These are phyloP conservation scores for Aureobasidium sp. DNA, from an alignment of 2,329 filamentous ascomycete genomes.

Conservation along the genomic window DNA sequence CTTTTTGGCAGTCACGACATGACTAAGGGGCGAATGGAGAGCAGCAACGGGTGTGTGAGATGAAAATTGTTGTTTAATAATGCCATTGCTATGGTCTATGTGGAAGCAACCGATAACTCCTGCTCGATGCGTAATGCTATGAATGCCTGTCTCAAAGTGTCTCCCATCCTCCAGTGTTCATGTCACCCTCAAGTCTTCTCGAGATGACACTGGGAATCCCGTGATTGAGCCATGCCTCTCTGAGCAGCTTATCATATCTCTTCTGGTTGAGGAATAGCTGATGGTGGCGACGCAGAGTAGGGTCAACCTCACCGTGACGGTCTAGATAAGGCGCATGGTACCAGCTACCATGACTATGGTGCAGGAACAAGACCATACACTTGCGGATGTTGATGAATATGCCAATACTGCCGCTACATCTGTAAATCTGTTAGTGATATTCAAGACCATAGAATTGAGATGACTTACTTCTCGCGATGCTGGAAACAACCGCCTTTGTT, in stretches of 20 bases:
- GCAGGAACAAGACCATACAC: conserved; percentile 90
- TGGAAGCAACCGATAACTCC: conserved; percentile 1
- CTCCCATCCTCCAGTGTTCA: conserved; percentile 99
- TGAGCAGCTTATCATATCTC: conserved; percentile 88
- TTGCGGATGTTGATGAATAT: conserved; percentile 98
- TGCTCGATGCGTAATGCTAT: background rate
- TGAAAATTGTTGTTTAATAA: background rate
- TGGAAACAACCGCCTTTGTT: conserved; percentile 84
- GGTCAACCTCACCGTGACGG: conserved; percentile 94
- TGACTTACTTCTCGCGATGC: conserved; percentile 83
- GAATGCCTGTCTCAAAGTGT: conserved; percentile 50
- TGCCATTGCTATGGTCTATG: conserved; percentile 7
- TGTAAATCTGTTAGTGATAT: conserved; percentile 7
- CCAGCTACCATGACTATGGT: conserved; percentile 84
- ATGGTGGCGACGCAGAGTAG: conserved; percentile 84
- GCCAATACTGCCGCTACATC: conserved; percentile 88
- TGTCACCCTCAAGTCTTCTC: conserved; percentile 91
- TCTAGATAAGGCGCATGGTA: conserved; percentile 94
- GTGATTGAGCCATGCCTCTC: conserved; percentile 88
- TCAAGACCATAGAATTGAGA: background rate
- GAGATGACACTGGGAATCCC: conserved; percentile 91
- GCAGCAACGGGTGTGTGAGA: background rate
- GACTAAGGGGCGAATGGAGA: too few relatives aligned
- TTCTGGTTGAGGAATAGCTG: conserved; percentile 95
- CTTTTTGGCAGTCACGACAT: too few relatives aligned